Conservation (phyloP, 148 eudicot genomes). For the Bassia scoparia region DNA sequence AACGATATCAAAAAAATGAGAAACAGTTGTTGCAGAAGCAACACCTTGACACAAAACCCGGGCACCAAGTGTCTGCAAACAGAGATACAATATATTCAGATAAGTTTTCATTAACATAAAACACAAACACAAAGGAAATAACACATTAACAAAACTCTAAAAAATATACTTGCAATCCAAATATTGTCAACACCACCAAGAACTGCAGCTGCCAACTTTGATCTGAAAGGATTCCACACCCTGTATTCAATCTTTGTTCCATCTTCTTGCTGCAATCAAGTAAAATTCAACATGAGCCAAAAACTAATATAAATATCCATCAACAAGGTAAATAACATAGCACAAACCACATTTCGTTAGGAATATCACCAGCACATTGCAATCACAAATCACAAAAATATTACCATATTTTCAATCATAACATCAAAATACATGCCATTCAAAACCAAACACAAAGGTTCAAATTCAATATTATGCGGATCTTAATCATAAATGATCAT, state of each 20-base stretch:
- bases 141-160: not conserved
- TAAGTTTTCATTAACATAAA: not conserved
- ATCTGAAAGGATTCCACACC: conserved; percentile 91
- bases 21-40: conserved; percentile 92
- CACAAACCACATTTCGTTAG: not conserved
- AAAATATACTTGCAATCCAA: not conserved
- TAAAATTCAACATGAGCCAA: not conserved
- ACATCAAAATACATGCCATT: no score
- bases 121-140: not conserved
- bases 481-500: no score
- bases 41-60: conserved; percentile 86
- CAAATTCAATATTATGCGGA: no score
- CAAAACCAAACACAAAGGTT: no score
- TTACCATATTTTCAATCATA: no score
- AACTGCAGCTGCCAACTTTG: conserved; percentile 92
- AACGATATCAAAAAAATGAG: conserved; percentile 85
- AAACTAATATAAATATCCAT: no score
- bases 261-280: conserved; percentile 60
- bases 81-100: not conserved
- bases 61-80: conserved; percentile 64
- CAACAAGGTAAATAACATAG: not conserved
- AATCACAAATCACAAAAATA: no score
- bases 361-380: no score
- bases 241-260: conserved; percentile 89
- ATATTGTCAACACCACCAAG: conserved; percentile 40